Evolutionary conservation across 192 early-diverging fungal species (phyloP), one percentile per base, ranked within the genome.

Genomic region (Rhizophagus sp.): DNA sequence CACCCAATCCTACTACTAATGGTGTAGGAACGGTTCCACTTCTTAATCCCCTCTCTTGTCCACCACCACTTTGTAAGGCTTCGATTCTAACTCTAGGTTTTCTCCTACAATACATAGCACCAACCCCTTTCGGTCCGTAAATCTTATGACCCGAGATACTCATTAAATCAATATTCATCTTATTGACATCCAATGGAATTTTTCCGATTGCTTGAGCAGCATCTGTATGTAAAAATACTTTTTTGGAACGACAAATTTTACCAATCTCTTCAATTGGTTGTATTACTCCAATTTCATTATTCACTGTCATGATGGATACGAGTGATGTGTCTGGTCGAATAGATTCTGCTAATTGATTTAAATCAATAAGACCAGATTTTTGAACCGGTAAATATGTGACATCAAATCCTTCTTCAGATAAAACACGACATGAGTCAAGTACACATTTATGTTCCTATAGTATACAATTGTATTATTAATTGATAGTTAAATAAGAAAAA

Each of bases 281-380:
- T 64, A 96, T 91, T 19, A 99, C 96, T 73, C 97, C 97, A 83
- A 99, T 99, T 85, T 99, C 97, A 85, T 99, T 99, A 83, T 99
- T 99, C 36, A 99, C 96, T 9, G 96, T 88, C 97, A 99, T 99
- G 81, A 97, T 91, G 7, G 96, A 97, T 30, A 97, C 95, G 70
- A 99, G 83, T 11, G 90, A 89, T 17, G 97, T 99, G 47, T 96
- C 95, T 5, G 95, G 95, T 4, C 95, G 91, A 68, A 98, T 95
- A 9, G 96, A 93, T 52, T 89, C 89, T 82, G 94, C 91, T 33
- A 99, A 85, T 3, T 89, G 85, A 76, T 94, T 89, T 81, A 99
- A 81, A 84, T 93, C 92, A 41, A 99, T 90, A 52, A 95, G 78
- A 5, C 97, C 97, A 76, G 95, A 95, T 69, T 87, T 82, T 79